Evolutionary conservation across 73 alveolate species (phyloP).

Genomic region (Stentor roeselii): DNA sequence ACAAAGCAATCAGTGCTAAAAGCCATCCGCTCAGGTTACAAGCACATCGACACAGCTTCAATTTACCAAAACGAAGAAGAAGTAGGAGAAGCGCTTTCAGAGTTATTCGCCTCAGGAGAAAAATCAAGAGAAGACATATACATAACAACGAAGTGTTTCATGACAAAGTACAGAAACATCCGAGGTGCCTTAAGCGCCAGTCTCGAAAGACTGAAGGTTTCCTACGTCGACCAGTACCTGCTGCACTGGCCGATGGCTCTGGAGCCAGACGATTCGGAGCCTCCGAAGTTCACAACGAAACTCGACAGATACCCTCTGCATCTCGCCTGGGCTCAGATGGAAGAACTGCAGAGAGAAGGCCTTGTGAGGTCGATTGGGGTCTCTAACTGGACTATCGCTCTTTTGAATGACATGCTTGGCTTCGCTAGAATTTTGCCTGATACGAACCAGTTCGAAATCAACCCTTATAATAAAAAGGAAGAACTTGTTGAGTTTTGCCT

Average conservation of each 20-base stretch:
- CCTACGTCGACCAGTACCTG: constrained; percentile 52
- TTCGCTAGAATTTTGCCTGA: constrained; percentile 64
- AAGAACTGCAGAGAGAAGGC: constrained; percentile 51
- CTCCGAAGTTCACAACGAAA: not conserved
- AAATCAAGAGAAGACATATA: constrained; percentile 77
- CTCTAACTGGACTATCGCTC: constrained; percentile 53
- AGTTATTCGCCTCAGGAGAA: constrained; percentile 36
- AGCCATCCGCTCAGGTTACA: constrained; percentile 69
- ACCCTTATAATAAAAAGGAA: constrained; percentile 49
- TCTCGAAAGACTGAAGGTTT: constrained; percentile 49
- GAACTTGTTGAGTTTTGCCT: constrained; percentile 39
- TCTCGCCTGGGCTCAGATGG: constrained; percentile 67
- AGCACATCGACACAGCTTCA: constrained; percentile 73
- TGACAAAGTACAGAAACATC: constrained; percentile 42
- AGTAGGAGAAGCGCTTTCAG: constrained; percentile 62
- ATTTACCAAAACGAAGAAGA: constrained; percentile 63
- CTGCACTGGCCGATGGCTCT: constrained; percentile 63
- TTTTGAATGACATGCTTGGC: constrained; percentile 54
- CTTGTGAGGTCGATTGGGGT: constrained; percentile 67
- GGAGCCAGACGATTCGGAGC: constrained; percentile 29
- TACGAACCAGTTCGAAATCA: constrained; percentile 64
- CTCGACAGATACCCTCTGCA: constrained; percentile 15
- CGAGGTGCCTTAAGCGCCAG: constrained; percentile 55
- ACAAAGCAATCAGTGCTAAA: constrained; percentile 33
- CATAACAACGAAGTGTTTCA: constrained; percentile 70